phyloP scores from a whole-genome alignment of 1,284 basidiomycete genomes.

The Cutaneotrichosporon sp. region DNA sequence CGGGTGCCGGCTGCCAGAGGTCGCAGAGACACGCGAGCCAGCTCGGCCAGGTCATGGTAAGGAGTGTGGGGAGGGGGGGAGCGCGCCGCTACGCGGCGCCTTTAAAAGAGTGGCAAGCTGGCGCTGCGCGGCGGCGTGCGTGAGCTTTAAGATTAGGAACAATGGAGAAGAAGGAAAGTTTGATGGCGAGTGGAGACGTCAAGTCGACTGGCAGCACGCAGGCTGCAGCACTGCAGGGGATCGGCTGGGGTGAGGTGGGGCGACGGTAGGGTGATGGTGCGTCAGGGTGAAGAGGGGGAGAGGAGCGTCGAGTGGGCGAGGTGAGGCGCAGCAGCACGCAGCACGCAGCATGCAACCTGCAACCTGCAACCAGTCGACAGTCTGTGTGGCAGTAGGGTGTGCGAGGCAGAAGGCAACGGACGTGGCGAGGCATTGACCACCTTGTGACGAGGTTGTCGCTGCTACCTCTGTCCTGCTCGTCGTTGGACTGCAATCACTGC shows the following conservation, averaged over 20 bases:
- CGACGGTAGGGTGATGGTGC: neutral
- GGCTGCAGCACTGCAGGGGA: neutral
- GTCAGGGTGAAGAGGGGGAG: neutral
- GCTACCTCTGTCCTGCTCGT: no score
- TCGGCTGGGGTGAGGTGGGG: neutral
- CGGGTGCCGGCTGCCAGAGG: conserved; percentile 5
- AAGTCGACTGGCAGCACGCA: neutral
- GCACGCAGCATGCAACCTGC: no score
- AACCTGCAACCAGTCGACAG: no score
- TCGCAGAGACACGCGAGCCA: conserved; percentile 12
- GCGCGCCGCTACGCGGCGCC: conserved; percentile 9
- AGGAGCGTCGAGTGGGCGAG: no score
- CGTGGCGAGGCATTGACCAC: no score
- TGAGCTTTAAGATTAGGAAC: conserved; percentile 1
- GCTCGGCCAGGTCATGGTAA: conserved; percentile 12
- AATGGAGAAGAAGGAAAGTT: conserved; percentile 7
- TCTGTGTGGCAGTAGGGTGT: no score
- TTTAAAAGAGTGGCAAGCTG: conserved; percentile 7
- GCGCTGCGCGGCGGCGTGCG: neutral
- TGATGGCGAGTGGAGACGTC: conserved; percentile 4
- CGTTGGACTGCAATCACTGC: no score
- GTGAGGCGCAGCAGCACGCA: no score
- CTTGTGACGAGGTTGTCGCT: no score
- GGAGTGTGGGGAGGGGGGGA: conserved; percentile 3
- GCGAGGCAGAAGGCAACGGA: no score